Conservation (phyloP, 1,284 basidiomycete species). For the Erythrobasidium hasegawianum region DNA sequence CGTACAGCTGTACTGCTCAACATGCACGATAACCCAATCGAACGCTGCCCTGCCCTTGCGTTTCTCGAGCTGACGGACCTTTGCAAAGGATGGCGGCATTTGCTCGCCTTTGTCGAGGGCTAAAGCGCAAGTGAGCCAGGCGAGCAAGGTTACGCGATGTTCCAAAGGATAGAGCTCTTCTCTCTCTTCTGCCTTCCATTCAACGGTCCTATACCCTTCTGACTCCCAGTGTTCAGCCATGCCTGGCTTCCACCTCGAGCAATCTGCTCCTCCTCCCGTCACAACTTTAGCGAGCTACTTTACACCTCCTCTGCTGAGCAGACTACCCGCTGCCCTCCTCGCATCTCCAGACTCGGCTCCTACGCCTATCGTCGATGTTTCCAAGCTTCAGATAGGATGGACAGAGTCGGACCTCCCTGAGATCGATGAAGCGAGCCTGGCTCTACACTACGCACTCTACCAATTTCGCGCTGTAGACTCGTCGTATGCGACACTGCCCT, state of each 20-base stretch:
- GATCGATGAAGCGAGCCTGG: slow-evolving; percentile 76
- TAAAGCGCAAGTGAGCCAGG: too few relatives aligned
- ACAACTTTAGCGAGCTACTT: neutral
- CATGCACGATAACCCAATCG: too few relatives aligned
- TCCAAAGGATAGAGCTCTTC: too few relatives aligned
- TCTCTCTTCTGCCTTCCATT: too few relatives aligned
- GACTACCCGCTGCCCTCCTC: slow-evolving; percentile 51
- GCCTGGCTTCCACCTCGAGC: neutral
- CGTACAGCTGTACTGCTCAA: too few relatives aligned
- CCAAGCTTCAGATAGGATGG: slow-evolving; percentile 51
- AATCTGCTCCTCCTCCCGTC: neutral
- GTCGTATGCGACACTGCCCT: slow-evolving; percentile 63
- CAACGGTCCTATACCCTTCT: too few relatives aligned
- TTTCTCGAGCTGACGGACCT: too few relatives aligned
- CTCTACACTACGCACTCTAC: slow-evolving; percentile 77
- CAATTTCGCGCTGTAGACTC: slow-evolving; percentile 62
- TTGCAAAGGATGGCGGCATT: too few relatives aligned
- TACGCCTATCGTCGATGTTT: slow-evolving; percentile 32
- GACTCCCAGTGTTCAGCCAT: neutral
- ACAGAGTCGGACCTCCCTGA: slow-evolving; percentile 72
- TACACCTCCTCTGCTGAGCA: slow-evolving; percentile 72
- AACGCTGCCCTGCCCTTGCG: too few relatives aligned
- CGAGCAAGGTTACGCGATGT: too few relatives aligned
- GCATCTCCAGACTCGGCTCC: slow-evolving; percentile 49
- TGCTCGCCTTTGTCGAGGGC: too few relatives aligned